phyloP scores from a whole-genome alignment of 495 filamentous ascomycete genomes.

The Parathielavia appendiculata region DNA sequence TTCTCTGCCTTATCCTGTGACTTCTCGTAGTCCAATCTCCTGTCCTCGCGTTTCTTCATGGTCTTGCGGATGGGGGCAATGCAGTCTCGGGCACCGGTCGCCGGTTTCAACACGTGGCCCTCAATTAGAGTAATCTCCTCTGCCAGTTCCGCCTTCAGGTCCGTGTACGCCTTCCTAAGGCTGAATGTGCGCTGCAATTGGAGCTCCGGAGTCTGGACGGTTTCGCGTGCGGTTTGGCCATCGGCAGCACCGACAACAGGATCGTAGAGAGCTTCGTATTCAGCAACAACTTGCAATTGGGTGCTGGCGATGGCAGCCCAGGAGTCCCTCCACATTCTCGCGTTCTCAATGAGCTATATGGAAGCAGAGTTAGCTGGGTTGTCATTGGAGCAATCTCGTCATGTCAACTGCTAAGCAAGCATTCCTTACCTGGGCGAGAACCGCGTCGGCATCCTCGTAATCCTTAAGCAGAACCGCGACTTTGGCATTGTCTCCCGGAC shows the following conservation, averaged over 20 bases:
- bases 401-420: not conserved
- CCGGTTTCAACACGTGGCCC: conserved; percentile 63
- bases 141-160: conserved; percentile 67
- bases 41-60: conserved; percentile 88
- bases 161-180: conserved; percentile 65
- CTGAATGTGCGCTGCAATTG: conserved; percentile 62
- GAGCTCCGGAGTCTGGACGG: conserved; percentile 58
- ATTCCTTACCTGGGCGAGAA: conserved; percentile 60
- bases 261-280: conserved; percentile 75
- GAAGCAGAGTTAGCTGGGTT: conserved; percentile 10
- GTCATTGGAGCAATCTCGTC: not conserved
- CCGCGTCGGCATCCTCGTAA: conserved; percentile 77
- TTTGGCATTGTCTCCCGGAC: conserved; percentile 71
- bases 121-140: conserved; percentile 74
- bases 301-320: conserved; percentile 71
- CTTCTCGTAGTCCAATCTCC: conserved; percentile 84
- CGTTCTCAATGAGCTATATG: conserved; percentile 72
- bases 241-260: conserved; percentile 64
- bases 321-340: conserved; percentile 76
- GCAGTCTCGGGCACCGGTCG: conserved; percentile 63
- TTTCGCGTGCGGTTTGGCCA: conserved; percentile 44
- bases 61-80: conserved; percentile 78
- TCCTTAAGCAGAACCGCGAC: conserved; percentile 72
- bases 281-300: conserved; percentile 63
- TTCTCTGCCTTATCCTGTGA: conserved; percentile 68